Percentiles rank a stretch among this genome's conserved stretches.
phyloP scores from a whole-genome alignment of 306 rosid genomes.

The Lathyrus aphaca region DNA sequence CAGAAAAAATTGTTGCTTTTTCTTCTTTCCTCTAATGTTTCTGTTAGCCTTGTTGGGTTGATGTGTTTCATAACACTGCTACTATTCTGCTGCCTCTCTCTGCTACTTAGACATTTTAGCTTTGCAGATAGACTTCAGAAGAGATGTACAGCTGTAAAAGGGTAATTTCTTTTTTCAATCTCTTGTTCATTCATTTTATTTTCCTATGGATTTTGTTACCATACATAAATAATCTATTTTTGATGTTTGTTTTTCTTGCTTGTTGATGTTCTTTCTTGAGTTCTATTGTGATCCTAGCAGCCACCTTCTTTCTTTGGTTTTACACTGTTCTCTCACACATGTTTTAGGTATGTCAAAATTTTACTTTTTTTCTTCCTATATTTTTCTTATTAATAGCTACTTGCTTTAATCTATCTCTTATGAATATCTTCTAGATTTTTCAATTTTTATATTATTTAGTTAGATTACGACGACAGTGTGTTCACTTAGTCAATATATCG shows the following conservation, averaged over 20 bases:
- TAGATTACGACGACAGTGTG: constrained; percentile 2
- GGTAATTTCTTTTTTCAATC: constrained; percentile 32
- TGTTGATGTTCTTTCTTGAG: constrained; percentile 29
- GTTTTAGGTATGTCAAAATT: constrained; percentile 37
- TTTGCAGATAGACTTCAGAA: constrained; percentile 70
- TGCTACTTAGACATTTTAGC: constrained; percentile 63
- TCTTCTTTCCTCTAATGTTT: constrained; percentile 45
- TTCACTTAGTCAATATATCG: neutral
- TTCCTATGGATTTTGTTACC: neutral
- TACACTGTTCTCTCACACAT: constrained; percentile 41
- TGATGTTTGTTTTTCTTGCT: neutral
- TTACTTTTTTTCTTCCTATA: neutral
- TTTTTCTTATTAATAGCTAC: neutral
- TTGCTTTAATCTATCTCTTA: neutral
- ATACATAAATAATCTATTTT: constrained; percentile 19
- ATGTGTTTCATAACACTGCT: constrained; percentile 47
- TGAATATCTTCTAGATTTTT: no score
- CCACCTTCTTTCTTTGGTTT: constrained; percentile 56
- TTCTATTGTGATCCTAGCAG: constrained; percentile 38
- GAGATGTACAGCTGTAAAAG: constrained; percentile 56
- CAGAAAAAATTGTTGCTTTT: constrained; percentile 51
- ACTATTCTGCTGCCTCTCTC: constrained; percentile 46
- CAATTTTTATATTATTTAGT: neutral
- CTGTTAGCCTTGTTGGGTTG: constrained; percentile 54
- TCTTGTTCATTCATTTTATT: constrained; percentile 17